Conservation (phyloP, 1,284 basidiomycete species). For the Naganishia liquefaciens region DNA sequence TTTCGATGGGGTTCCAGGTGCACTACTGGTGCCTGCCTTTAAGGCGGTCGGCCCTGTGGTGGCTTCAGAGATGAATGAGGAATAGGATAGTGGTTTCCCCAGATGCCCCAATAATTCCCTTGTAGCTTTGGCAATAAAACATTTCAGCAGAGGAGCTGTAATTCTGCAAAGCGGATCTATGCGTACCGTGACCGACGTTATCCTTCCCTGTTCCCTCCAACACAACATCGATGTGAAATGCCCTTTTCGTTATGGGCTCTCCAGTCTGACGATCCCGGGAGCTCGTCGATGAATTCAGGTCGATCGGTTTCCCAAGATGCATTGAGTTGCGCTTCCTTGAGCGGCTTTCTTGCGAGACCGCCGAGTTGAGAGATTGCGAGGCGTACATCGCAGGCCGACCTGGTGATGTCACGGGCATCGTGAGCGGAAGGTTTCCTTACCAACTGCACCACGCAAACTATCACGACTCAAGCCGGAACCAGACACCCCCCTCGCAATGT, state of each 20-base stretch:
- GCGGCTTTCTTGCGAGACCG: background rate
- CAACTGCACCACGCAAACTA: background rate
- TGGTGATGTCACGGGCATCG: constrained; percentile 7
- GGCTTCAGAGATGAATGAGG: constrained; percentile 39
- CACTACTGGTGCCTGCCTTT: background rate
- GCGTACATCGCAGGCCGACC: constrained; percentile 20
- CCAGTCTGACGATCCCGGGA: constrained; percentile 43
- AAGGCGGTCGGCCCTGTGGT: constrained; percentile 1
- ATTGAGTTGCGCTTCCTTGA: background rate
- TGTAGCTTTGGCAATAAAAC: constrained; percentile 37
- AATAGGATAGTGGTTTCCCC: constrained; percentile 42
- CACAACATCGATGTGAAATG: constrained; percentile 50
- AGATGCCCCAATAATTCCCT: constrained; percentile 44
- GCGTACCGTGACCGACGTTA: constrained; percentile 28
- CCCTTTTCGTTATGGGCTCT: constrained; percentile 42
- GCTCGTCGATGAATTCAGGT: constrained; percentile 46
- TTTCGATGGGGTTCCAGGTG: constrained; percentile 19
- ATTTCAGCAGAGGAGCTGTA: background rate
- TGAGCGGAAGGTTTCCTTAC: background rate
- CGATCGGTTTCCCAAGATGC: constrained; percentile 40
- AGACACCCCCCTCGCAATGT: no score
- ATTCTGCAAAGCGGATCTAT: background rate
- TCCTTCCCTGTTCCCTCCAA: constrained; percentile 46
- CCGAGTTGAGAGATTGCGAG: constrained; percentile 15
- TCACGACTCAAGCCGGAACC: background rate